Conservation (phyloP, 352 stramenopile species). For the Halophytophthora polymorphica region DNA sequence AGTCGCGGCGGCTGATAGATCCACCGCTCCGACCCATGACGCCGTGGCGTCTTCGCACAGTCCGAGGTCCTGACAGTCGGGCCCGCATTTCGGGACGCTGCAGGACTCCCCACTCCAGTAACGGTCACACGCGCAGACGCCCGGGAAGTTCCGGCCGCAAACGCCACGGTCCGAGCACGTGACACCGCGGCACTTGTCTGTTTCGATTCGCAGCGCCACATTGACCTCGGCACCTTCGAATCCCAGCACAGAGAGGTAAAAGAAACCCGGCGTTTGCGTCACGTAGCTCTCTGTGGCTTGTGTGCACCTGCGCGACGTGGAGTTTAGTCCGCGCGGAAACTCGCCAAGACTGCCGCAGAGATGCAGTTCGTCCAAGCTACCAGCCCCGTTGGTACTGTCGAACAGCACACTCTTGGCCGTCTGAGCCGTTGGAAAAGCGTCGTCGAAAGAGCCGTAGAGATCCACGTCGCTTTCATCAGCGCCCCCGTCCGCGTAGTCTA, state of each 20-base stretch:
- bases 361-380: slow-evolving; percentile 52
- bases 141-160: slow-evolving; percentile 60
- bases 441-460: slow-evolving; percentile 73
- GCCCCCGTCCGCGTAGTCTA: slow-evolving; percentile 27
- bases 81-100: slow-evolving; percentile 64
- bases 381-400: slow-evolving; percentile 43
- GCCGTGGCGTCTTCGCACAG: slow-evolving; percentile 32
- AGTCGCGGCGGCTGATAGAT: slow-evolving; percentile 7
- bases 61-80: slow-evolving; percentile 64
- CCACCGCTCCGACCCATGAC: not conserved
- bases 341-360: slow-evolving; percentile 60
- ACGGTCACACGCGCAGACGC: slow-evolving; percentile 66
- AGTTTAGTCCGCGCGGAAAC: slow-evolving; percentile 59
- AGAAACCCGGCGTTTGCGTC: slow-evolving; percentile 53
- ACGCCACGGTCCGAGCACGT: slow-evolving; percentile 54
- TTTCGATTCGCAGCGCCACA: slow-evolving; percentile 48
- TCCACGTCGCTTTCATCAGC: slow-evolving; percentile 40
- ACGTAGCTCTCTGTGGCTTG: slow-evolving; percentile 51
- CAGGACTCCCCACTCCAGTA: slow-evolving; percentile 79
- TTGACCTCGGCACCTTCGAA: slow-evolving; percentile 28
- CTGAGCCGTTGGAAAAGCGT: slow-evolving; percentile 46
- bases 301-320: slow-evolving; percentile 52
- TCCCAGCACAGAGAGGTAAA: slow-evolving; percentile 70
- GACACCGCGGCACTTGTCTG: slow-evolving; percentile 64
- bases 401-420: slow-evolving; percentile 46